Base-by-base conservation (phyloP, 805 yeast species). In the Lachancea thermotolerans region DNA sequence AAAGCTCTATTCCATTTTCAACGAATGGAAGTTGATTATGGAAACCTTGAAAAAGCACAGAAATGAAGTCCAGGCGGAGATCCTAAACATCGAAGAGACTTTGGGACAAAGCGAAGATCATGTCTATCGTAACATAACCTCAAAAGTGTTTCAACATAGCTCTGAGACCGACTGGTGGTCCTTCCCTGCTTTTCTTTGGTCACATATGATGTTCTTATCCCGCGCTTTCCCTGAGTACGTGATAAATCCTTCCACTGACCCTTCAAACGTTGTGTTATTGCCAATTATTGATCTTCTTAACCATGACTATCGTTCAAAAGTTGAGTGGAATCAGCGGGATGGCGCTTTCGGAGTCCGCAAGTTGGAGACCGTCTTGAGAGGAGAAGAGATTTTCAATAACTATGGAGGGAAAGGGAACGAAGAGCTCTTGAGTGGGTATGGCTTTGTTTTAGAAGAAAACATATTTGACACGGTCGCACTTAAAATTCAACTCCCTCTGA, bases 401-500 rank as follows among this genome's bases (percentile, higher is more conserved):
- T 89, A 89, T 60, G 97, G 96, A 2, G 82, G 84, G 27, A 90
- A 90, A 59, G 90, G 95, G 2, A 89, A 89, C 56, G 95, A 88
- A 53, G 96, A 89, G 60, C 64, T 89, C 14, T 65, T 89, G 4
- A 66, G 83, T 59, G 95, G 91, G 0, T 90, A 89, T 60, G 68
- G 68, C 6, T 64, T 64, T 53, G 60, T 59, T n/a, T 44, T 83
- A 2, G 66, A 70, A 15, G 65, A 74, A 43, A 85, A 85, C 54
- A 66, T 69, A 3, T 81, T 79, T 39, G 90, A 84, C 52, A 67
- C 78, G 1, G 74, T 82, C 2, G 82, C 84, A 2, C 70, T 89
- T 44, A 74, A 79, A 39, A 69, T 87, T 37, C 79, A 77, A 52
- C 60, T 83, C 3, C 63, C 68, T 0, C 12, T 37, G 10, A 45